Evolutionary conservation across 495 filamentous ascomycete species (phyloP).

Genomic region (Cairneyella variabilis): DNA sequence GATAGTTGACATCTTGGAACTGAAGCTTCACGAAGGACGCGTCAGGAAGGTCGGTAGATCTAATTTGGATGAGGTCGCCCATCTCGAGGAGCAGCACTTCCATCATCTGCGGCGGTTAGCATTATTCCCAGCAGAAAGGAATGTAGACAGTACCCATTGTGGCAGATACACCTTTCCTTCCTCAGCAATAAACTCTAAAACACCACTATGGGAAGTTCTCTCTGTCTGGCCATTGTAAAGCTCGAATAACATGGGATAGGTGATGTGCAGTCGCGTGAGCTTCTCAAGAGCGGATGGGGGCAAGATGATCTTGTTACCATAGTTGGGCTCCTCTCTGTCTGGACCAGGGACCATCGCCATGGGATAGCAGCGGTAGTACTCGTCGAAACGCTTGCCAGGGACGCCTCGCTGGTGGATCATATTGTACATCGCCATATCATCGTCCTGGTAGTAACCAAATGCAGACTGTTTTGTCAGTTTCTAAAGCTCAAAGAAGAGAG

Average conservation of each 20-base stretch:
- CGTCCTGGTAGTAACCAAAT: conserved; percentile 51
- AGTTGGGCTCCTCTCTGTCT: conserved; percentile 86
- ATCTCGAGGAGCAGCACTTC: conserved; percentile 82
- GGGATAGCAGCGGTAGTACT: conserved; percentile 96
- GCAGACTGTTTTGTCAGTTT: conserved; percentile 25
- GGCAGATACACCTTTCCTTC: conserved; percentile 95
- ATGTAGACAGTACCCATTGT: conserved; percentile 64
- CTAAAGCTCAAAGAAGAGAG: neutral
- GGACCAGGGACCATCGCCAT: conserved; percentile 90
- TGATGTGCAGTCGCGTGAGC: conserved; percentile 91
- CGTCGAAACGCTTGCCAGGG: conserved; percentile 69
- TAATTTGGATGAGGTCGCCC: conserved; percentile 91
- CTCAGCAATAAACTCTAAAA: conserved; percentile 95
- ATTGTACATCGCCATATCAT: conserved; percentile 48
- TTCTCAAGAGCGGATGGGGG: conserved; percentile 94
- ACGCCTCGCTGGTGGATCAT: conserved; percentile 29
- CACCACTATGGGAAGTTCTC: conserved; percentile 83
- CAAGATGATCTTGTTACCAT: conserved; percentile 95
- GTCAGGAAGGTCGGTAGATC: conserved; percentile 84
- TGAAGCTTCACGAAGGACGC: conserved; percentile 94
- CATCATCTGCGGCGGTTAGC: conserved; percentile 71
- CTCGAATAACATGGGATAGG: conserved; percentile 97
- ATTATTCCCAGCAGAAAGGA: conserved; percentile 13
- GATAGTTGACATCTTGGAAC: conserved; percentile 84
- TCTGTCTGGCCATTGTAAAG: conserved; percentile 80